Evolutionary conservation across 306 rosid genomes (phyloP), one percentile per base, ranked within the genome.

Genomic region (Trifolium dubium): DNA sequence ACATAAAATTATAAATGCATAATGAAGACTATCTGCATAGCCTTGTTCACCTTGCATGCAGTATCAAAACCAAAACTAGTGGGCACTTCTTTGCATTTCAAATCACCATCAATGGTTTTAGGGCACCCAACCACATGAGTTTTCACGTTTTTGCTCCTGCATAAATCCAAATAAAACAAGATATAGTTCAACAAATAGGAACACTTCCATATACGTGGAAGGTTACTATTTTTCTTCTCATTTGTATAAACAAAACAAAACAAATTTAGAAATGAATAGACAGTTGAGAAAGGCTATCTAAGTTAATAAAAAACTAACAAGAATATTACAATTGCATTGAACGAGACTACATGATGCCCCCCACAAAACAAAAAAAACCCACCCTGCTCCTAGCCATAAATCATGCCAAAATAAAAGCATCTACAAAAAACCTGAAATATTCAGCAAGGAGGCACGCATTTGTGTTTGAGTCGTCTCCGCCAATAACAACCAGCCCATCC

Each of bases 371-470:
- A 17, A 31, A 31, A 18, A 44, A 12, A 49, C 0, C 4, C 6
- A 5, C 68, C 13, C 14, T 30, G 53, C 19, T 77, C 61, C 40
- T 58, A 7, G 60, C 30, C 17, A 49, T 50, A 49, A 37, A 70
- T 37, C 10, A 75, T 14, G 73, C 72, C 46, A 12, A 39, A 69
- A 40, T 58, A 29, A 50, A 78, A 50, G 31, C 79, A 49, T 46
- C 3, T 8, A 7, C 39, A 64, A 76, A 71, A 76, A 56, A 95
- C 99, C 93, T 92, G 93, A 95, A 95, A 85, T 92, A 69, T 79
- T 95, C 99, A 34, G 96, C 99, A 76, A 95, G 98, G 75, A 95
- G 98, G 82, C 99, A 92, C 28, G 99, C 99, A 75, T 95, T 95
- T 77, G 99, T 95, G 83, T 95, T 95, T 2, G 99, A 95, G 85